These are phyloP conservation scores for Malassezia furfur DNA, from an alignment of 1,284 basidiomycete species.

Conservation along the genomic window DNA sequence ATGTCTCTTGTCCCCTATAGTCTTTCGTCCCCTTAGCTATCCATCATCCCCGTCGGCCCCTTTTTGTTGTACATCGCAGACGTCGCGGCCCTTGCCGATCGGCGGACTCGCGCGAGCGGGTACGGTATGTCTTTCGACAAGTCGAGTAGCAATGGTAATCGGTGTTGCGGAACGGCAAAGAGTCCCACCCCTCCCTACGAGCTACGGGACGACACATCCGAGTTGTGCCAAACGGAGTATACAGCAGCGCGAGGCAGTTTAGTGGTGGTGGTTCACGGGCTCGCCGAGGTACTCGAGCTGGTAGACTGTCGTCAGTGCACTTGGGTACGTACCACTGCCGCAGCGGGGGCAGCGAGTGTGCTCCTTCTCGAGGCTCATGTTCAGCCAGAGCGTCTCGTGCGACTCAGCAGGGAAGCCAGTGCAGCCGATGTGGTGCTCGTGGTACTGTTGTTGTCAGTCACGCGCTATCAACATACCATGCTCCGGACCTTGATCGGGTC, in stretches of 20 bases:
- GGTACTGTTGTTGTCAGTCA: constrained; percentile 26
- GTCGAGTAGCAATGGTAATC: too few species aligned
- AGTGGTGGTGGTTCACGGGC: constrained; percentile 30
- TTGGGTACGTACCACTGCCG: constrained; percentile 36
- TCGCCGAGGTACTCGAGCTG: constrained; percentile 32
- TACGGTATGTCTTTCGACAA: too few species aligned
- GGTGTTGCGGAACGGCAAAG: too few species aligned
- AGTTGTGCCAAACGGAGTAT: too few species aligned
- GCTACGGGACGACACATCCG: too few species aligned
- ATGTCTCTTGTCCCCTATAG: background rate
- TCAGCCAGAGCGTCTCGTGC: constrained; percentile 45
- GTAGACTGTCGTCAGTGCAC: constrained; percentile 27
- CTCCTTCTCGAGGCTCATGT: constrained; percentile 35
- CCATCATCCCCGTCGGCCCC: too few species aligned
- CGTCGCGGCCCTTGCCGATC: too few species aligned
- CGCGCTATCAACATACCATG: constrained; percentile 57
- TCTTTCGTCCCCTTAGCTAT: too few species aligned
- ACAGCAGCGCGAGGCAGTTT: background rate
- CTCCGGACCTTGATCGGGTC: constrained; percentile 82
- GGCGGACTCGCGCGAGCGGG: too few species aligned
- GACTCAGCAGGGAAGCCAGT: constrained; percentile 44
- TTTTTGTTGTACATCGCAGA: too few species aligned
- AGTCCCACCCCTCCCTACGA: too few species aligned
- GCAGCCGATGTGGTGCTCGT: constrained; percentile 42
- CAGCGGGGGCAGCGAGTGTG: constrained; percentile 45